Conservation (phyloP, 495 filamentous ascomycete genomes). For the Cercophora newfieldiana region DNA sequence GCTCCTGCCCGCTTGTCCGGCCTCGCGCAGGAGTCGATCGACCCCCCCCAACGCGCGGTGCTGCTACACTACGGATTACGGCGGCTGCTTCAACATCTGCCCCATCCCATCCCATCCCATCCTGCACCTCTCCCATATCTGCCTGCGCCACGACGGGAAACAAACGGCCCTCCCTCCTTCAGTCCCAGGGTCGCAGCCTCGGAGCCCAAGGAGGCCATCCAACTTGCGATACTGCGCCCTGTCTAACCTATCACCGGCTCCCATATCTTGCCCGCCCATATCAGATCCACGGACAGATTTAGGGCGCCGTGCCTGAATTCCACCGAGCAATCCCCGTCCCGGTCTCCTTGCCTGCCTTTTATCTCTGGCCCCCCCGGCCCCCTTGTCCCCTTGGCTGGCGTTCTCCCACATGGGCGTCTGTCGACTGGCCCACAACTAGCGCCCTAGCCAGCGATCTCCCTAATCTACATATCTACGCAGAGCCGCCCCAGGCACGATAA, state of each 20-base stretch:
- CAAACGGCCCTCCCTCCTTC: conserved; percentile 19
- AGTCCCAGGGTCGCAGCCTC: conserved; percentile 17
- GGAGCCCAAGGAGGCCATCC: background rate
- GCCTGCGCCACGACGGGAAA: conserved; percentile 35
- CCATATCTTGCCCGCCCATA: conserved; percentile 22
- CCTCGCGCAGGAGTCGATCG: background rate
- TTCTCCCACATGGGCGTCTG: conserved; percentile 25
- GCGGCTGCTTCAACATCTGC: conserved; percentile 1
- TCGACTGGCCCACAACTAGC: conserved; percentile 22
- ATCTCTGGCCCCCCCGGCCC: conserved; percentile 30
- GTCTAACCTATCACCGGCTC: conserved; percentile 32
- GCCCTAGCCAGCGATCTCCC: conserved; percentile 13
- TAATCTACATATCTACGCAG: conserved; percentile 28
- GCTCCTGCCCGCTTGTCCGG: conserved; percentile 1
- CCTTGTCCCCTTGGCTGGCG: conserved; percentile 28
- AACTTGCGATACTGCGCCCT: conserved; percentile 1
- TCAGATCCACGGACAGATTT: conserved; percentile 35
- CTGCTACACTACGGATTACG: background rate
- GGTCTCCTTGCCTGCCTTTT: conserved; percentile 26
- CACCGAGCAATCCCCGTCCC: conserved; percentile 28
- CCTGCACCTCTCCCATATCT: conserved; percentile 16
- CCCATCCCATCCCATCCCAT: conserved; percentile 15
- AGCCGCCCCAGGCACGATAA: conserved; percentile 28
- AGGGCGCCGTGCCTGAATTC: conserved; percentile 31
- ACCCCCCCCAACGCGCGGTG: background rate